Evolutionary conservation across 306 rosid genomes (phyloP), one percentile per base, ranked within the genome.

Genomic region (Cyamopsis tetragonoloba): DNA sequence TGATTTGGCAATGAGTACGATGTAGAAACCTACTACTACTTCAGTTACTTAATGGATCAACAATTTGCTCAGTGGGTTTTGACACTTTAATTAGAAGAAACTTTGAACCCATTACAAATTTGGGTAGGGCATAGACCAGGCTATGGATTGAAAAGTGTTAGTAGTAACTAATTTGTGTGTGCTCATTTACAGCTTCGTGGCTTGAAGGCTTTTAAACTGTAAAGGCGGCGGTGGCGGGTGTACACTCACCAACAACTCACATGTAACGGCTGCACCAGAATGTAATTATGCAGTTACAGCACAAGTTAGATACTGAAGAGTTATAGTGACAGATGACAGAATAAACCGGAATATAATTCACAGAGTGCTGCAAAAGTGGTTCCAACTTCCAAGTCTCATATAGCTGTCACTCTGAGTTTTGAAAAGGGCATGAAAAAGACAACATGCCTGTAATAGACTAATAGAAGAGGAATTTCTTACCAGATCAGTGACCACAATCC

Each of bases 191-290:
- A 60, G 56, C 61, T 53, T 32, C 41, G 26, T 32, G 54, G 60
- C 26, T 58, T 32, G 37, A 19, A 70, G 51, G 67, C 55, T 66
- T 34, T 61, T 62, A 68, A n/a, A 68, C 69, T 42, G 80, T 58
- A 49, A 73, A 65, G 76, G 80, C 66, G 67, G 75, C 72, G 37
- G 79, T 70, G 44, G 70, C 66, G 48, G 73, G 30, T 17, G 55
- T 38, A 41, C 63, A 23, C 48, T 61, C 47, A 60, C 18, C 18
- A 39, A 27, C 74, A 75, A 62, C 79, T 53, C 73, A 61, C 39
- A 56, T 31, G 74, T 51, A 56, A 49, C 62, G 26, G 70, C 38
- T 62, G 28, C 43, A 44, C 22, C 46, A 42, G 24, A 66, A 61
- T 73, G 22, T 54, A 53, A 51, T 73, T 60, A 73, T 59, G 54